Evolutionary conservation across 148 eudicot genomes (phyloP).

Genomic region (Rhododendron henanense): DNA sequence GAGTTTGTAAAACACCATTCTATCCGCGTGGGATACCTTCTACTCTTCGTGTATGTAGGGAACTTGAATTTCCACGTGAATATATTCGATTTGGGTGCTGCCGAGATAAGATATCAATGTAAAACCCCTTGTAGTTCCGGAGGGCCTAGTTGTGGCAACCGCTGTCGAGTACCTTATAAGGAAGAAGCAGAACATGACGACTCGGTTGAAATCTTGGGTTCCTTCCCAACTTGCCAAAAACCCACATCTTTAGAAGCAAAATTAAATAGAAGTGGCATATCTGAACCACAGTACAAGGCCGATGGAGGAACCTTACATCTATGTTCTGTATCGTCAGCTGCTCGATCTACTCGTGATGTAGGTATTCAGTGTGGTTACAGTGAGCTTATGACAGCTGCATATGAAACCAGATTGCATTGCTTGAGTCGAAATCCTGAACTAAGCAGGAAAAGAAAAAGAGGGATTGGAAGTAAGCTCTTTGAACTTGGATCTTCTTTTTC

Average conservation of each 20-base stretch:
- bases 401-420: constrained; percentile 10
- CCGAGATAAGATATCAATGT: constrained; percentile 38
- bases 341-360: constrained; percentile 21
- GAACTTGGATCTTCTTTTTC: neutral
- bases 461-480: constrained; percentile 12
- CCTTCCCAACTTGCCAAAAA: neutral
- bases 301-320: neutral
- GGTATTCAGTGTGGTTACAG: constrained; percentile 17
- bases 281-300: neutral
- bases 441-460: constrained; percentile 17
- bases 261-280: neutral
- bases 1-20: constrained; percentile 35
- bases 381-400: constrained; percentile 11
- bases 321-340: neutral
- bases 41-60: constrained; percentile 40
- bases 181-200: constrained; percentile 14
- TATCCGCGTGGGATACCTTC: constrained; percentile 28
- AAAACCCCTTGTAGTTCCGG: neutral
- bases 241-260: neutral
- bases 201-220: neutral
- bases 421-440: constrained; percentile 3
- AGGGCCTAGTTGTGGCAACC: neutral
- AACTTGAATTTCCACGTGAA: constrained; percentile 31
- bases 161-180: neutral
- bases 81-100: constrained; percentile 28